phyloP scores from a whole-genome alignment of 192 early-diverging fungal species.

The Backusella morwellensis region DNA sequence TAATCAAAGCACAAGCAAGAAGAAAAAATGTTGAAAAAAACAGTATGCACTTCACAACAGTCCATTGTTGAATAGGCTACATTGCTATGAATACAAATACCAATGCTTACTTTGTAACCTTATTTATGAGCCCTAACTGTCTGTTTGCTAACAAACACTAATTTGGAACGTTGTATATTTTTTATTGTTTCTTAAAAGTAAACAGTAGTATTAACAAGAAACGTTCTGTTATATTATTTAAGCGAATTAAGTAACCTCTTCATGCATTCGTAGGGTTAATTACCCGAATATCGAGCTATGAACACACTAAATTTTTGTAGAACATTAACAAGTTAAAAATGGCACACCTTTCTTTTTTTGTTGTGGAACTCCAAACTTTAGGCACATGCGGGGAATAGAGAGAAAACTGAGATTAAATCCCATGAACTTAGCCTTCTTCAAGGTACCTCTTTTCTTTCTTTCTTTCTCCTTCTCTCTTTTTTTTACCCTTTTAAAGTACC shows the following conservation, averaged over 20 bases:
- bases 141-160: not conserved
- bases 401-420: not conserved
- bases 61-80: not conserved
- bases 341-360: not conserved
- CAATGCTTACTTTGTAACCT: not conserved
- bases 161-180: not conserved
- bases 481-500: not conserved
- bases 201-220: no score
- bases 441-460: not conserved
- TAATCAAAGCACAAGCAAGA: no score
- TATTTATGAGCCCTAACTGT: not conserved
- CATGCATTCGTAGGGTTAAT: not conserved
- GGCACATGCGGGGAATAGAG: not conserved
- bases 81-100: not conserved
- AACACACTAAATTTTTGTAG: constrained; percentile 4
- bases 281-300: not conserved
- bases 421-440: not conserved
- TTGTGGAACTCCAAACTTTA: constrained; percentile 1
- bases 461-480: not conserved
- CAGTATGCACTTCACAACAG: not conserved
- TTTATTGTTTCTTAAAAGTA: not conserved
- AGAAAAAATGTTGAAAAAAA: not conserved
- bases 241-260: no score
- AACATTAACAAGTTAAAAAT: constrained; percentile 7
- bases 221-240: no score